Percentiles rank a stretch among this genome's conserved stretches.
Conservation (phyloP, 2,329 filamentous ascomycete genomes). For the Plectosphaerella cucumerina region DNA sequence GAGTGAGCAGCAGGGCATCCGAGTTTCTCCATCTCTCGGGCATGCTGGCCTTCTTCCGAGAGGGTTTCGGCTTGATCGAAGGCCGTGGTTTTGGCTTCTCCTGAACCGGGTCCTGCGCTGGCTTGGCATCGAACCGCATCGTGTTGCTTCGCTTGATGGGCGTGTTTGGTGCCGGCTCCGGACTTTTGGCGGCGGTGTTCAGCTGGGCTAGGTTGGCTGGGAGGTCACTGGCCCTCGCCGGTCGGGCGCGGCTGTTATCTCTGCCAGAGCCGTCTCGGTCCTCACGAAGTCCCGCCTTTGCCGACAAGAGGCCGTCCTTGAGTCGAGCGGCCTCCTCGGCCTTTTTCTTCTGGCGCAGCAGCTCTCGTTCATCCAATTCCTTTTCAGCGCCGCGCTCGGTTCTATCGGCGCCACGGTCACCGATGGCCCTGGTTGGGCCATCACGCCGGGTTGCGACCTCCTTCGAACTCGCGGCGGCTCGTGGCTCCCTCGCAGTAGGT, state of each 20-base stretch:
- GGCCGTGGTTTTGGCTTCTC: conserved; percentile 1
- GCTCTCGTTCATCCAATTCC: background rate
- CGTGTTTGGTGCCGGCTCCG: background rate
- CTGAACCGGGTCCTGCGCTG: conserved; percentile 3
- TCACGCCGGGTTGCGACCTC: background rate
- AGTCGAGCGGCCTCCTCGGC: background rate
- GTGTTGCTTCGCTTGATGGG: background rate
- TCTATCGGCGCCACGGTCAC: background rate
- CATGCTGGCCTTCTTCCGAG: conserved; percentile 6
- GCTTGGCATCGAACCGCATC: conserved; percentile 1
- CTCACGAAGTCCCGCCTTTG: background rate
- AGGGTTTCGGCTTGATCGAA: background rate
- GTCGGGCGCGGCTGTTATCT: background rate
- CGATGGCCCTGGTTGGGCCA: background rate
- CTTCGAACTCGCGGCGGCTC: background rate
- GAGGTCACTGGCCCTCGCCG: background rate
- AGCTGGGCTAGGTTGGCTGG: no score
- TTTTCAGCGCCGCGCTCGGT: no score
- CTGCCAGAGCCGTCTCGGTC: background rate
- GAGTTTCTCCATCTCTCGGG: conserved; percentile 7
- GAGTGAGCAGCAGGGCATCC: conserved; percentile 8
- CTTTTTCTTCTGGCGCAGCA: background rate
- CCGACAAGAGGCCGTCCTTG: background rate
- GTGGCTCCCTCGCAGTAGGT: background rate
- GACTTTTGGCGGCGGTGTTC: no score